Percentiles rank a stretch among this genome's conserved stretches.
phyloP scores from a whole-genome alignment of 192 early-diverging fungal genomes.

The Coemansia sp. region DNA sequence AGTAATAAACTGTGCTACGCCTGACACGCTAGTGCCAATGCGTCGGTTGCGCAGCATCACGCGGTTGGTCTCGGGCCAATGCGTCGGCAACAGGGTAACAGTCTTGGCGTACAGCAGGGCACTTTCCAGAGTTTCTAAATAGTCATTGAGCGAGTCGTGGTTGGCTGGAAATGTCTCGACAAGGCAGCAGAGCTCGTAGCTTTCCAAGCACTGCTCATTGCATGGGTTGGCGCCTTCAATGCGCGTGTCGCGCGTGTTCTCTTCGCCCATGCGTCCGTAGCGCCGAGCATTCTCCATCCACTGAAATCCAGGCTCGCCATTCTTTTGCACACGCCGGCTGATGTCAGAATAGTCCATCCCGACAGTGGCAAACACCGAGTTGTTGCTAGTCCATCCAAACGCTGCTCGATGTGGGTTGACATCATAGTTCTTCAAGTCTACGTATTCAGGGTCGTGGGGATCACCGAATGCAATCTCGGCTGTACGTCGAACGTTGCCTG shows the following conservation, averaged over 20 bases:
- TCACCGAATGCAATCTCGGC: slow-evolving; percentile 59
- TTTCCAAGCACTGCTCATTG: slow-evolving; percentile 53
- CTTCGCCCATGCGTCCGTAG: slow-evolving; percentile 44
- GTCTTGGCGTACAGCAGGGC: slow-evolving; percentile 58
- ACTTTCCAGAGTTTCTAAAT: slow-evolving; percentile 46
- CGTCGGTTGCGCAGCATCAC: slow-evolving; percentile 56
- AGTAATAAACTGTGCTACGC: slow-evolving; percentile 53
- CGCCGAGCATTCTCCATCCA: slow-evolving; percentile 52
- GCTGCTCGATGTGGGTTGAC: slow-evolving; percentile 49
- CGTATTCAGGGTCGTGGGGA: slow-evolving; percentile 40
- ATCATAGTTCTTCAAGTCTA: slow-evolving; percentile 57
- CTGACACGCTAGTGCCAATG: slow-evolving; percentile 53
- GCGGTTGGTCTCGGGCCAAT: slow-evolving; percentile 51
- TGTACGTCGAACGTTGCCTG: slow-evolving; percentile 56
- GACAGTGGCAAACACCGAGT: slow-evolving; percentile 48
- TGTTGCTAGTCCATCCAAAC: slow-evolving; percentile 58
- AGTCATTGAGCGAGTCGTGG: slow-evolving; percentile 39
- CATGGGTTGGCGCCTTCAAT: slow-evolving; percentile 55
- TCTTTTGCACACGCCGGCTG: slow-evolving; percentile 26
- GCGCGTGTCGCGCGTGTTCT: slow-evolving; percentile 26
- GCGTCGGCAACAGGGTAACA: slow-evolving; percentile 50
- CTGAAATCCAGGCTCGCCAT: slow-evolving; percentile 56
- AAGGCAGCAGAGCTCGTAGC: slow-evolving; percentile 54
- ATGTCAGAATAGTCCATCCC: slow-evolving; percentile 51
- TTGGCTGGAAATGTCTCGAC: slow-evolving; percentile 53